phyloP scores from a whole-genome alignment of 2,329 filamentous ascomycete genomes.

The Trichoderma sp. region DNA sequence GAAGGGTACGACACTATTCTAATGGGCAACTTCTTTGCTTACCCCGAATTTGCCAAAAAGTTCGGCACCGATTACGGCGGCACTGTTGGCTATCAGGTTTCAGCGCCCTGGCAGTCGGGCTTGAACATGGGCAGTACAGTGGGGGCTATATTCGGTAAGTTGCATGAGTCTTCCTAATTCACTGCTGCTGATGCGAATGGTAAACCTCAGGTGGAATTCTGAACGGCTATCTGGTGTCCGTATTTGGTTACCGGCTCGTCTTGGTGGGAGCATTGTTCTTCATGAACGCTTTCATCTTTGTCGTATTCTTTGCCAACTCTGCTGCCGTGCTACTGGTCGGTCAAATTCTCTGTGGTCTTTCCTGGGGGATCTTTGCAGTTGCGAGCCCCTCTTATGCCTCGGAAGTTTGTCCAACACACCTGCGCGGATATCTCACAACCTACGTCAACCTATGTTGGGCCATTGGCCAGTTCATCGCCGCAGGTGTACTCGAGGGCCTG shows the following conservation, averaged over 20 bases:
- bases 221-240: constrained; percentile 28
- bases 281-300: constrained; percentile 49
- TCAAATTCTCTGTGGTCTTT: constrained; percentile 50
- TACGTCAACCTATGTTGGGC: constrained; percentile 53
- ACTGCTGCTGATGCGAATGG: constrained; percentile 35
- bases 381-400: constrained; percentile 53
- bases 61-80: constrained; percentile 25
- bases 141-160: constrained; percentile 51
- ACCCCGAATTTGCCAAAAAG: constrained; percentile 33
- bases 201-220: constrained; percentile 10
- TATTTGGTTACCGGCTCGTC: constrained; percentile 47
- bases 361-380: constrained; percentile 50
- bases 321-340: constrained; percentile 45
- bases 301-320: constrained; percentile 50
- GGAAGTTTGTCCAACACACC: constrained; percentile 44
- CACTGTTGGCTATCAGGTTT: constrained; percentile 41
- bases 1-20: constrained; percentile 45
- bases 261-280: constrained; percentile 40
- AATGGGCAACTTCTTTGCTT: constrained; percentile 44
- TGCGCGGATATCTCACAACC: constrained; percentile 49
- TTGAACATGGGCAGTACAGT: constrained; percentile 49
- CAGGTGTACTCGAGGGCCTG: constrained; percentile 37
- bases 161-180: too few relatives aligned
- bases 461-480: constrained; percentile 50
- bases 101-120: constrained; percentile 54